Percentiles rank a stretch among this genome's conserved stretches.
These are phyloP conservation scores for Sphaerulina vaccinii DNA, from an alignment of 2,329 filamentous ascomycete species.

Conservation along the genomic window DNA sequence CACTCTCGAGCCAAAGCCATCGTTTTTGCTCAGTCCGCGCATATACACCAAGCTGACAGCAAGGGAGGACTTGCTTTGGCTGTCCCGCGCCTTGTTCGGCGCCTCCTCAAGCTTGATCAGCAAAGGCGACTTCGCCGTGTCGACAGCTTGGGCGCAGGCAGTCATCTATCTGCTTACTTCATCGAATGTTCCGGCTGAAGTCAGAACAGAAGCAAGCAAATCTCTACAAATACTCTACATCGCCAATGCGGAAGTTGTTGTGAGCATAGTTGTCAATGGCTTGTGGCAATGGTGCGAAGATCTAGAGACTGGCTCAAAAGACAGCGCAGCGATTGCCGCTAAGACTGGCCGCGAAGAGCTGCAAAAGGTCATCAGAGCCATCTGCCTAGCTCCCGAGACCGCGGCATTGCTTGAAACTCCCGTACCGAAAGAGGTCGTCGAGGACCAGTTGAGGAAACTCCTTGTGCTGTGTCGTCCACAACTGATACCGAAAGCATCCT, in stretches of 20 bases:
- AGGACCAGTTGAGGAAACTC: conserved; percentile 71
- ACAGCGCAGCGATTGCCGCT: conserved; percentile 65
- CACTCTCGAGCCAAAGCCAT: conserved; percentile 73
- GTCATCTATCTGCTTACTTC: conserved; percentile 77
- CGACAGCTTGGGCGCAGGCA: conserved; percentile 69
- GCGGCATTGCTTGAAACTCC: conserved; percentile 45
- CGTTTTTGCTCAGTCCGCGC: conserved; percentile 79
- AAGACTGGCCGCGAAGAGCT: conserved; percentile 67
- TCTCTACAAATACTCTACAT: conserved; percentile 66
- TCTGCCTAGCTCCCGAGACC: conserved; percentile 61
- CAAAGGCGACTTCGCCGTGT: conserved; percentile 38
- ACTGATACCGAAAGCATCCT: conserved; percentile 73
- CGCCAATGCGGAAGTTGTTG: conserved; percentile 55
- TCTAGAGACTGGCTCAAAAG: conserved; percentile 70
- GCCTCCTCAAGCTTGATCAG: conserved; percentile 44
- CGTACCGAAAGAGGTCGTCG: conserved; percentile 53
- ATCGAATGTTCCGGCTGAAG: conserved; percentile 57
- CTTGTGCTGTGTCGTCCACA: conserved; percentile 76
- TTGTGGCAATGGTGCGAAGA: conserved; percentile 77
- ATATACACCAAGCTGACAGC: conserved; percentile 76
- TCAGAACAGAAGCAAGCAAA: conserved; percentile 63
- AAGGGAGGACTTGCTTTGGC: conserved; percentile 77
- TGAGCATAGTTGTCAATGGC: conserved; percentile 62
- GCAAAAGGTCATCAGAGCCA: conserved; percentile 58
- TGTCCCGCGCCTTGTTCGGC: conserved; percentile 66